Evolutionary conservation across 176 grass and related monocot species (phyloP).

Genomic region (Puya raimondii): DNA sequence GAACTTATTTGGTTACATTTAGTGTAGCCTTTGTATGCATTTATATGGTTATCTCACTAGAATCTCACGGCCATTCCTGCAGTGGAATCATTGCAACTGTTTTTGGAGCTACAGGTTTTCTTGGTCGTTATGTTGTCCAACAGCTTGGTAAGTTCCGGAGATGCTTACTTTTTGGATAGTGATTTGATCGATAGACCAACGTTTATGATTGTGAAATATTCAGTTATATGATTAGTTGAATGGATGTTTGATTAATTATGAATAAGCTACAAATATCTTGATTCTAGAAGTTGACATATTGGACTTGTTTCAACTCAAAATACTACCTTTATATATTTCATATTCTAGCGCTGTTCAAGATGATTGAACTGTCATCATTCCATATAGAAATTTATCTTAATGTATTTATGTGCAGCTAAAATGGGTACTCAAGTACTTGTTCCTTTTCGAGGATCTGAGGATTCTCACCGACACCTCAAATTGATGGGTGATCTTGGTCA

Average conservation of each 20-base stretch:
- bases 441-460: conserved; percentile 87
- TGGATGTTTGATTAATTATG: not conserved
- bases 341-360: not conserved
- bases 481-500: conserved; percentile 95
- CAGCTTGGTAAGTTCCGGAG: conserved; percentile 59
- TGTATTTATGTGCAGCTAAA: conserved; percentile 60
- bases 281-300: not conserved
- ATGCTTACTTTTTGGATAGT: not conserved
- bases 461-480: conserved; percentile 84
- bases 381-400: not conserved
- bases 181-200: not conserved
- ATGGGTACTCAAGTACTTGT: conserved; percentile 97
- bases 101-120: conserved; percentile 98
- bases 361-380: not conserved
- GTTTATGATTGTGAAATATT: no score
- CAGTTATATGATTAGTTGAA: not conserved
- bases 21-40: not conserved
- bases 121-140: conserved; percentile 87
- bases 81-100: conserved; percentile 96
- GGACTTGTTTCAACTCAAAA: not conserved
- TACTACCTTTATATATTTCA: not conserved
- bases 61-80: not conserved
- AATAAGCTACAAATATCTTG: not conserved
- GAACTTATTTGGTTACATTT: not conserved
- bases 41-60: conserved; percentile 4